A percentile compares a stretch with the other conserved stretches of the same genome.
Evolutionary conservation across 1,284 basidiomycete genomes (phyloP).

Genomic region (Ustilago nuda): DNA sequence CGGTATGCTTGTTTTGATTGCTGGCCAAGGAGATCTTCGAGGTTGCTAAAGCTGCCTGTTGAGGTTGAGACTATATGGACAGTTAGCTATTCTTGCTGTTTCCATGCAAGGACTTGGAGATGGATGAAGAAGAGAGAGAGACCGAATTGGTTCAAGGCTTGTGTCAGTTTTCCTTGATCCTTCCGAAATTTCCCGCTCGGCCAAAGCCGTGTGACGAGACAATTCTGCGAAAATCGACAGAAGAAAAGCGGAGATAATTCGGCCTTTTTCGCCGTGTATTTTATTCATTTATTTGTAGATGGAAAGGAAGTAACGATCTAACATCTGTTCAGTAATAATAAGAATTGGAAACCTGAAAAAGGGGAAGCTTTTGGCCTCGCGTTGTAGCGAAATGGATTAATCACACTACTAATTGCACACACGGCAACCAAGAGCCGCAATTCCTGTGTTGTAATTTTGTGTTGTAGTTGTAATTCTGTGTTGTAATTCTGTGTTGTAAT

Average conservation of each 20-base stretch:
- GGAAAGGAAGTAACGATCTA: background rate
- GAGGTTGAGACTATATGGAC: too few relatives aligned
- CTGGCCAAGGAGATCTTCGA: background rate
- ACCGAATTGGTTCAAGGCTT: background rate
- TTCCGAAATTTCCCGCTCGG: background rate
- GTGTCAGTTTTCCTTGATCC: background rate
- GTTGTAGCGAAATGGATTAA: too few relatives aligned
- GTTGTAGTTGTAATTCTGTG: too few relatives aligned
- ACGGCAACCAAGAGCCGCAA: too few relatives aligned
- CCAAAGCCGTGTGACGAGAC: slow-evolving; percentile 6
- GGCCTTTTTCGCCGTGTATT: background rate
- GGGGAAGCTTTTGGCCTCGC: background rate
- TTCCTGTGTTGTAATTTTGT: too few relatives aligned
- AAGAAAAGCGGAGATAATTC: slow-evolving; percentile 7
- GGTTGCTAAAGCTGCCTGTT: background rate
- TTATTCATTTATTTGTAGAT: background rate
- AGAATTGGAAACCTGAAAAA: background rate
- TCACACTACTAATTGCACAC: too few relatives aligned
- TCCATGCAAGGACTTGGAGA: too few relatives aligned
- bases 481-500: too few relatives aligned
- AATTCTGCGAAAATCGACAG: background rate
- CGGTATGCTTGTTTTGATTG: background rate
- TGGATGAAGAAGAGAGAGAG: background rate
- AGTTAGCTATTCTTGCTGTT: background rate
- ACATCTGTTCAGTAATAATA: background rate